Percentiles rank a stretch among this genome's conserved stretches.
Conservation (phyloP, 2,329 filamentous ascomycete genomes). For the Penicillium sp. region DNA sequence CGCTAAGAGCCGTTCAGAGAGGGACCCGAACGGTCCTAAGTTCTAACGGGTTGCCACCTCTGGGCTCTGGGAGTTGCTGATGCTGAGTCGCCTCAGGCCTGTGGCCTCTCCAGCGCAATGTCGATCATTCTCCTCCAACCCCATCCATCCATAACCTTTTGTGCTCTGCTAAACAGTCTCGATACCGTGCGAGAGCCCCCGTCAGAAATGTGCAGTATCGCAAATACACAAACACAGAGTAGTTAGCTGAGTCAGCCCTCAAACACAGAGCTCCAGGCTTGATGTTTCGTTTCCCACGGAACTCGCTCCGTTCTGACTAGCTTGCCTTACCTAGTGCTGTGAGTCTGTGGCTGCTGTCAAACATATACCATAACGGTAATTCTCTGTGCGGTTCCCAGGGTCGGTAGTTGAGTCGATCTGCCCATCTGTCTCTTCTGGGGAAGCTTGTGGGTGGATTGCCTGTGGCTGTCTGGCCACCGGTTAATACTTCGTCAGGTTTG, state of each 20-base stretch:
- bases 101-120: constrained; percentile 6
- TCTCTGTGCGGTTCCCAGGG: neutral
- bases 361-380: neutral
- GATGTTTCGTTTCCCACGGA: neutral
- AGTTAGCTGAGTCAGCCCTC: neutral
- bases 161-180: neutral
- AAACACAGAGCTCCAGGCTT: neutral
- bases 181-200: neutral
- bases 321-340: neutral
- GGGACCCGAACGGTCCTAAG: constrained; percentile 17
- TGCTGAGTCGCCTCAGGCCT: neutral
- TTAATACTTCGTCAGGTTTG: neutral
- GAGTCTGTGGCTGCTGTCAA: neutral
- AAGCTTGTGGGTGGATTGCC: neutral
- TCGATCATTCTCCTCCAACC: constrained; percentile 17
- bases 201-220: neutral
- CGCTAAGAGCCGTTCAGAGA: constrained; percentile 1
- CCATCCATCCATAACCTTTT: neutral
- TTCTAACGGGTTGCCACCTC: constrained; percentile 17
- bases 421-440: neutral
- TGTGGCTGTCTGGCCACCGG: neutral
- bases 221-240: neutral
- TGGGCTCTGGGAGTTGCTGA: neutral
- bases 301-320: constrained; percentile 1
- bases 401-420: constrained; percentile 2